Evolutionary conservation across 768 basidiomycete genomes (phyloP).

Genomic region (Lactarius tabidus): DNA sequence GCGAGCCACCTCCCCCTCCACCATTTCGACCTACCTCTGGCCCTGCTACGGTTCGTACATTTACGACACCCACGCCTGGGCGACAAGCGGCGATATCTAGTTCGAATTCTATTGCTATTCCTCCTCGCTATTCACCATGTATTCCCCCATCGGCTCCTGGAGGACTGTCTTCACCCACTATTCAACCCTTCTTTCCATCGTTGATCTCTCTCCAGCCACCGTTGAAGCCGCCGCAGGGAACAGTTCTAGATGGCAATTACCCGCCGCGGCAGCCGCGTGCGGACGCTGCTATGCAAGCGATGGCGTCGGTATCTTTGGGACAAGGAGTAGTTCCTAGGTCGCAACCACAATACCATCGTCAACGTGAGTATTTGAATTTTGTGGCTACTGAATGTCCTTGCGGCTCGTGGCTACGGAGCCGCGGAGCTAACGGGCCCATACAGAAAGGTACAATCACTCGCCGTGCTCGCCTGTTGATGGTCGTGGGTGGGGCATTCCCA

Average conservation of each 20-base stretch:
- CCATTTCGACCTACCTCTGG: conserved; percentile 12
- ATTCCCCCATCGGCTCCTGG: background rate
- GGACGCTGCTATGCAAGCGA: conserved; percentile 5
- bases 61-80: background rate
- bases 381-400: background rate
- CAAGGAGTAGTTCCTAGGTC: background rate
- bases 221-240: conserved; percentile 2
- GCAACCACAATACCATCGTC: conserved; percentile 9
- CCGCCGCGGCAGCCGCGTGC: conserved; percentile 18
- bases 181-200: background rate
- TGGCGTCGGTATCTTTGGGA: background rate
- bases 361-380: conserved; percentile 12
- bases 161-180: conserved; percentile 10
- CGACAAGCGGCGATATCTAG: conserved; percentile 3
- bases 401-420: background rate
- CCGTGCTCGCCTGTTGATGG: conserved; percentile 9
- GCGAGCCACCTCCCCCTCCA: conserved; percentile 10
- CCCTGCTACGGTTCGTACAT: background rate
- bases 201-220: conserved; percentile 2
- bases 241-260: conserved; percentile 1
- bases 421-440: conserved; percentile 1
- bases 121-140: conserved; percentile 9
- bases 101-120: conserved; percentile 11
- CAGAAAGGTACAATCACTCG: conserved; percentile 6
- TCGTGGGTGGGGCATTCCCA: conserved; percentile 3